phyloP scores from a whole-genome alignment of 2,329 filamentous ascomycete species.

The Ophiostoma tasmaniense region DNA sequence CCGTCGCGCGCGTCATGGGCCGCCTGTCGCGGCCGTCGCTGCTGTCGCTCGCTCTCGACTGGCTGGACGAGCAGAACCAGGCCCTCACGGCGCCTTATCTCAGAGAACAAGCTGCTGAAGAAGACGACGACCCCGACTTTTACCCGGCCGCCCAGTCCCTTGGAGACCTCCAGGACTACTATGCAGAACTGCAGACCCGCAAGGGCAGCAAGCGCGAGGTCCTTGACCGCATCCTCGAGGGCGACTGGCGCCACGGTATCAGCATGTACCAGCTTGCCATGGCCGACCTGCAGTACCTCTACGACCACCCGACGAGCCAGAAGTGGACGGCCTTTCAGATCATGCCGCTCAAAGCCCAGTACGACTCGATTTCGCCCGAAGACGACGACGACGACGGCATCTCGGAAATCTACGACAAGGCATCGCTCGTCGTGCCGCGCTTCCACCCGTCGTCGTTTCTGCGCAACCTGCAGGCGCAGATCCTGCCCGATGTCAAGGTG shows the following conservation, averaged over 20 bases:
- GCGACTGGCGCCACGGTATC: constrained; percentile 60
- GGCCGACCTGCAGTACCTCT: constrained; percentile 58
- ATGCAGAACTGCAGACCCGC: constrained; percentile 49
- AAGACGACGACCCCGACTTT: constrained; percentile 39
- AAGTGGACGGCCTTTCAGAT: constrained; percentile 58
- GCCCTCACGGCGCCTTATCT: constrained; percentile 53
- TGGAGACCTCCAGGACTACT: constrained; percentile 58
- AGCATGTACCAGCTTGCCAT: constrained; percentile 60
- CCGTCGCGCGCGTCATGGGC: constrained; percentile 57
- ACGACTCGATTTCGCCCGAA: constrained; percentile 19
- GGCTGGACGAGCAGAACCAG: constrained; percentile 62
- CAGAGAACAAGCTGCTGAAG: constrained; percentile 21
- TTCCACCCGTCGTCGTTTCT: constrained; percentile 78
- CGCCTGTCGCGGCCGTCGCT: constrained; percentile 65
- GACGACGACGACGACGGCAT: constrained; percentile 15
- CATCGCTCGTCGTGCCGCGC: constrained; percentile 50
- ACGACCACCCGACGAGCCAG: constrained; percentile 55
- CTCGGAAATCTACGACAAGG: constrained; percentile 35
- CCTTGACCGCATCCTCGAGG: constrained; percentile 54
- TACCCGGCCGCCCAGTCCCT: constrained; percentile 60
- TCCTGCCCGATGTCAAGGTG: constrained; percentile 71
- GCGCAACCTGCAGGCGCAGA: constrained; percentile 62
- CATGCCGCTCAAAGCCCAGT: constrained; percentile 39
- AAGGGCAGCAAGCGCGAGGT: constrained; percentile 57
- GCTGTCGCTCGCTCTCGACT: constrained; percentile 63